Percentiles rank a stretch among this genome's conserved stretches.
Evolutionary conservation across 2,329 filamentous ascomycete species (phyloP).

Genomic region (Ascochyta viciae-villosae): DNA sequence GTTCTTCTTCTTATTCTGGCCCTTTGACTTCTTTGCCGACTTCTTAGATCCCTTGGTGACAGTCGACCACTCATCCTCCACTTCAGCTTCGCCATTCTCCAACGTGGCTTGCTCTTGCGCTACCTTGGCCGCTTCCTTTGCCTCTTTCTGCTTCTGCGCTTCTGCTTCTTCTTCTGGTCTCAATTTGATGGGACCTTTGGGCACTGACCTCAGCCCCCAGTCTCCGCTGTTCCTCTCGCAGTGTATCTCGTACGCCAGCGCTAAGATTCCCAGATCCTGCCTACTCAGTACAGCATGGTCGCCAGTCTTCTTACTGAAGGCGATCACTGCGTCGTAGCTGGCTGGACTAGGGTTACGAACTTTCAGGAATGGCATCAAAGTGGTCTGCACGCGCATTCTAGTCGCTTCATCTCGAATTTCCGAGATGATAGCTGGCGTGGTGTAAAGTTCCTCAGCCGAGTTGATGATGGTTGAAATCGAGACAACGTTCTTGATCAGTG

Average conservation of each 20-base stretch:
- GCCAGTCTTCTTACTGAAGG: conserved; percentile 88
- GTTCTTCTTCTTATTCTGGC: conserved; percentile 12
- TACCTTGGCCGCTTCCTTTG: conserved; percentile 15
- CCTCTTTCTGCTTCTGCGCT: conserved; percentile 28
- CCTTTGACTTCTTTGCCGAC: conserved; percentile 20
- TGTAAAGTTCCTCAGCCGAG: conserved; percentile 70
- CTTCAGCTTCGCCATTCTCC: conserved; percentile 5
- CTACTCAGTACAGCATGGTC: conserved; percentile 87
- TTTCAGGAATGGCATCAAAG: conserved; percentile 83
- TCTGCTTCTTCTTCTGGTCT: conserved; percentile 33
- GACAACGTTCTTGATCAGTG: conserved; percentile 92
- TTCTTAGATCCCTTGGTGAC: conserved; percentile 16
- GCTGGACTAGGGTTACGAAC: conserved; percentile 75
- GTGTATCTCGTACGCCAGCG: conserved; percentile 92
- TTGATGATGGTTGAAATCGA: conserved; percentile 80
- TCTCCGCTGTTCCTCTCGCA: conserved; percentile 89
- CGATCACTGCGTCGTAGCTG: conserved; percentile 79
- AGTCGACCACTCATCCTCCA: conserved; percentile 20
- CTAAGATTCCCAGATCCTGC: conserved; percentile 88
- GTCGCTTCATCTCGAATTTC: conserved; percentile 89
- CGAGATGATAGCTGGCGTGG: conserved; percentile 81
- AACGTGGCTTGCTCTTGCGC: conserved; percentile 16
- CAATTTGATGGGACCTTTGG: conserved; percentile 80
- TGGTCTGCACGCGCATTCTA: conserved; percentile 79
- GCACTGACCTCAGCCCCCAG: conserved; percentile 80